phyloP scores from a whole-genome alignment of 805 yeast genomes.

The Candida ipomoeae region DNA sequence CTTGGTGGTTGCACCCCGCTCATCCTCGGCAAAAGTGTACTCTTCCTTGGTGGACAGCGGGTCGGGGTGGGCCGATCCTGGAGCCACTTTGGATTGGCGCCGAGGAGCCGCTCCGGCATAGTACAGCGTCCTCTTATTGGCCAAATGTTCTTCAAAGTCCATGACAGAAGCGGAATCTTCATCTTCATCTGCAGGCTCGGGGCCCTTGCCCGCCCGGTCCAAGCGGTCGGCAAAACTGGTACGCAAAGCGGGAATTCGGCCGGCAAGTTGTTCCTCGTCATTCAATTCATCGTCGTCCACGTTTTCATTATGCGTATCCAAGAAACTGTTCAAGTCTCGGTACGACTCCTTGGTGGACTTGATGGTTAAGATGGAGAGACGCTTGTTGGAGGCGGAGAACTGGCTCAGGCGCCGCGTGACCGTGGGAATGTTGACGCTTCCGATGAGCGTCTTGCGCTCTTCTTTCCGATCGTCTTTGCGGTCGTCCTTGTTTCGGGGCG shows the following conservation, averaged over 20 bases:
- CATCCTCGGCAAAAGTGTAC: constrained; percentile 10
- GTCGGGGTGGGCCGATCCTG: background rate
- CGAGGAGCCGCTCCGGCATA: constrained; percentile 30
- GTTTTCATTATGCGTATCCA: constrained; percentile 23
- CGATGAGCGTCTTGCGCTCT: constrained; percentile 48
- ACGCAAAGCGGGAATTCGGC: constrained; percentile 23
- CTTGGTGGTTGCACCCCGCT: background rate
- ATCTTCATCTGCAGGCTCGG: constrained; percentile 24
- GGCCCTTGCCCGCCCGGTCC: constrained; percentile 30
- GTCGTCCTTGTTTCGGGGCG: background rate
- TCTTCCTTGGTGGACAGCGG: constrained; percentile 10
- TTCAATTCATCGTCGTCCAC: constrained; percentile 20
- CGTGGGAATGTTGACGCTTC: constrained; percentile 65
- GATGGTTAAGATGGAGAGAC: constrained; percentile 67
- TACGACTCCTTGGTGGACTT: constrained; percentile 66
- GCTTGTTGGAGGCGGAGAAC: constrained; percentile 58
- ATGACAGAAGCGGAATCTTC: constrained; percentile 36
- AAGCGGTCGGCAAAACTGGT: constrained; percentile 43
- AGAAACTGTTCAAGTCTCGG: constrained; percentile 48
- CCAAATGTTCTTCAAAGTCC: constrained; percentile 39
- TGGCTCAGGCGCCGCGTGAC: constrained; percentile 65
- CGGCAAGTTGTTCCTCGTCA: constrained; percentile 18
- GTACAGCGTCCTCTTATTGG: constrained; percentile 37
- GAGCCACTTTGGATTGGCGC: constrained; percentile 9
- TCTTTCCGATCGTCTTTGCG: constrained; percentile 1